phyloP scores from a whole-genome alignment of 2,329 filamentous ascomycete genomes.

The Pezicula carpinea region DNA sequence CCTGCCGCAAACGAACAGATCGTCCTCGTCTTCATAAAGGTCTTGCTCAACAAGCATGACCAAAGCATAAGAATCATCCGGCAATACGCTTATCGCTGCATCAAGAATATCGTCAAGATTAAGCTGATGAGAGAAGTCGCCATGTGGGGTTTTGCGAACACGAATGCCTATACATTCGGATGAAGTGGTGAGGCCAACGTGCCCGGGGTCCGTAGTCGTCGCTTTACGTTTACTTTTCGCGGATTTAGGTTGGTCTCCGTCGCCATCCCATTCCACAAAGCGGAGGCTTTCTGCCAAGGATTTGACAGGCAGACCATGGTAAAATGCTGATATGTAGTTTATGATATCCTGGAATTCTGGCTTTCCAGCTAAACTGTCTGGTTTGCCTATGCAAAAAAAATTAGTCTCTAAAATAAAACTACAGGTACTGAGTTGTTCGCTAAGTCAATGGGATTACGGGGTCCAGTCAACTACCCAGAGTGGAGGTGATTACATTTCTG shows the following conservation, averaged over 20 bases:
- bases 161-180: conserved; percentile 16
- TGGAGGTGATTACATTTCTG: too few species aligned
- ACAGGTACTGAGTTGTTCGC: too few species aligned
- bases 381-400: not conserved
- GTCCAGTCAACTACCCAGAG: too few species aligned
- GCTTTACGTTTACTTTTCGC: not conserved
- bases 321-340: conserved; percentile 22
- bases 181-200: not conserved
- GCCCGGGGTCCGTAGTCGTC: conserved; percentile 1
- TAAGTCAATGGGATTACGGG: too few species aligned
- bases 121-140: conserved; percentile 19
- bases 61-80: conserved; percentile 22
- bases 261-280: conserved; percentile 13
- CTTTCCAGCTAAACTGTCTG: not conserved
- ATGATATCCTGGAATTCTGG: conserved; percentile 13
- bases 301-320: conserved; percentile 21
- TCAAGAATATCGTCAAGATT: conserved; percentile 23
- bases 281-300: conserved; percentile 8
- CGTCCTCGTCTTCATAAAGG: conserved; percentile 40
- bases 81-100: conserved; percentile 20
- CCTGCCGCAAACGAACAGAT: conserved; percentile 62
- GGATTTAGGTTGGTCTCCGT: not conserved
- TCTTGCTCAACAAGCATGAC: conserved; percentile 24
- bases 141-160: conserved; percentile 14
- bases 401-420: too few species aligned